Evolutionary conservation across 73 alveolate genomes (phyloP).

Genomic region (Uronychia setigera): DNA sequence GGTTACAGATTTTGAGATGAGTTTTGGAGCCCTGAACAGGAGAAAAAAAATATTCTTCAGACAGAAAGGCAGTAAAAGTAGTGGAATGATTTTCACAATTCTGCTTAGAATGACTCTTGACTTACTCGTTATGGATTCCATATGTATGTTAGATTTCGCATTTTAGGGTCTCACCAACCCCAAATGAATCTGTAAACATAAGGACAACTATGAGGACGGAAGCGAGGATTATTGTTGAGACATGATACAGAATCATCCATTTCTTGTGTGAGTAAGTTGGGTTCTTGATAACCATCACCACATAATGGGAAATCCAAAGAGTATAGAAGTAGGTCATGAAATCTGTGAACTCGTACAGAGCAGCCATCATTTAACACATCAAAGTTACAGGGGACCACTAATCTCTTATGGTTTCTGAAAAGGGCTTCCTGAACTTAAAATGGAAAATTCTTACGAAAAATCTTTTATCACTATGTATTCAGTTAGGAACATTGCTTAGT

Average conservation of each 20-base stretch:
- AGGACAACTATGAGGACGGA: slow-evolving; percentile 12
- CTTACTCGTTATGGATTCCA: slow-evolving; percentile 1
- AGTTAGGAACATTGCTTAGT: neutral
- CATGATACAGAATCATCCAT: slow-evolving; percentile 20
- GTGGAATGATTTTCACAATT: neutral
- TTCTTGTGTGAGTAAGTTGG: slow-evolving; percentile 36
- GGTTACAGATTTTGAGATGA: neutral
- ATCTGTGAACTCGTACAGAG: slow-evolving; percentile 20
- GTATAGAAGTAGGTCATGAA: slow-evolving; percentile 51
- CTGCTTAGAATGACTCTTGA: neutral
- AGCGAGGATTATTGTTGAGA: slow-evolving; percentile 13
- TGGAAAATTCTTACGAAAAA: neutral
- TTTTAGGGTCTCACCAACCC: slow-evolving; percentile 18
- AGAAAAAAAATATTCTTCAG: slow-evolving; percentile 1
- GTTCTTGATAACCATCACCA: slow-evolving; percentile 33
- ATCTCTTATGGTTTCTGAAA: too few relatives aligned
- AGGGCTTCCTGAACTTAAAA: neutral
- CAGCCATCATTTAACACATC: slow-evolving; percentile 38
- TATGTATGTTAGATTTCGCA: slow-evolving; percentile 1
- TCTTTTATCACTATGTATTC: neutral
- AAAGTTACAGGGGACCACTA: slow-evolving; percentile 14
- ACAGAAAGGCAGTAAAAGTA: neutral
- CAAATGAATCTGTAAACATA: slow-evolving; percentile 13
- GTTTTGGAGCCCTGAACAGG: neutral
- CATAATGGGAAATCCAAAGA: slow-evolving; percentile 44